These are phyloP conservation scores for Noccaea bulbosa DNA, from an alignment of 345 rosid species.

Conservation along the genomic window DNA sequence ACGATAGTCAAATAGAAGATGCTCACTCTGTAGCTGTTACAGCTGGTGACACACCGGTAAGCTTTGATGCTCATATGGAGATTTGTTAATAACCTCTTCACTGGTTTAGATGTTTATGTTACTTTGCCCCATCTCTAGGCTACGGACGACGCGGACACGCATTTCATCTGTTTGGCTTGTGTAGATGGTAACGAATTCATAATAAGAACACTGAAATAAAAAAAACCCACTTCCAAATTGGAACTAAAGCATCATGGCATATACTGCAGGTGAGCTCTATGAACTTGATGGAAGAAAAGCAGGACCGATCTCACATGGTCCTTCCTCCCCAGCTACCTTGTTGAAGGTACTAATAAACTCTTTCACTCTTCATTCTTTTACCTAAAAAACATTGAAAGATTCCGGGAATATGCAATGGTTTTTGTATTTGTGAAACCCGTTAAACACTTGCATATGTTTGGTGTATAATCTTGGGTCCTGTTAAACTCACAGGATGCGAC, in stretches of 20 bases:
- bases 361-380: neutral
- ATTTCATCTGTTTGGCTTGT: constrained; percentile 85
- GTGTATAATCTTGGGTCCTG: constrained; percentile 2
- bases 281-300: constrained; percentile 95
- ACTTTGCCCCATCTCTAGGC: constrained; percentile 53
- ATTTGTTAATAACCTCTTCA: neutral
- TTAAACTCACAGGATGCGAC: constrained; percentile 66
- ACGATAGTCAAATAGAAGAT: constrained; percentile 78
- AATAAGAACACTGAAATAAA: neutral
- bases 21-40: constrained; percentile 90
- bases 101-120: constrained; percentile 3
- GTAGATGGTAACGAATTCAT: constrained; percentile 62
- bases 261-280: constrained; percentile 66
- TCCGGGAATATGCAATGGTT: neutral
- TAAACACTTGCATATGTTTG: neutral
- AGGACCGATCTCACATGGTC: constrained; percentile 75
- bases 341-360: constrained; percentile 56
- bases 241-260: neutral
- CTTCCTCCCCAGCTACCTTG: constrained; percentile 68
- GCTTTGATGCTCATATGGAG: neutral
- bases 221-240: constrained; percentile 6
- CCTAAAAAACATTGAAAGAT: neutral
- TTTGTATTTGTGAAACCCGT: neutral
- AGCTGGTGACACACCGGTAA: constrained; percentile 84
- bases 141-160: constrained; percentile 63